Base-by-base conservation (phyloP, 1,139 yeast species). In the Tardiomyces depauwii region DNA sequence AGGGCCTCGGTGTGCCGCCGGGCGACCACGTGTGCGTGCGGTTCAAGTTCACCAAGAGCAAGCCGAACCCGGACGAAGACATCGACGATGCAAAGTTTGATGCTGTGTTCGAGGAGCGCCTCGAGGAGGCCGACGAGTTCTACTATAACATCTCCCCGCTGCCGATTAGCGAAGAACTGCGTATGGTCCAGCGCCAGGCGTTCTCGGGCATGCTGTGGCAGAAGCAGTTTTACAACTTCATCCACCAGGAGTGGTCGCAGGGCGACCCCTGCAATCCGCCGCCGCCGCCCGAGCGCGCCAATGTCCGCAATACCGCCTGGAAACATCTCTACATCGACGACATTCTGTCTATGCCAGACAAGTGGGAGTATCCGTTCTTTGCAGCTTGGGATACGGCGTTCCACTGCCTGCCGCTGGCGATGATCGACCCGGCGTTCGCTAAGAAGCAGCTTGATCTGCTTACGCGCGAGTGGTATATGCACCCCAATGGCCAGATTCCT, bases 341-440 rank as follows among this genome's bases (percentile, higher is more conserved):
- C 63, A 77, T 89, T 46, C 71, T 89, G 55, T 85, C 95, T 1
- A 74, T 89, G 70, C 97, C 97, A 2, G 97, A 89, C 62, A 89
- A 87, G 64, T 89, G 96, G 89, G 97, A 89, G 64, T 89, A 89
- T 63, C 96, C 96, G 2, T 89, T 89, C 63, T 89, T 89, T 64
- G 96, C 96, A 11, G 93, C 96, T 5, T 89, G 97, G 97, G 97
- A 89, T 63, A 83, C 95, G 2, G 95, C 96, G 0, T 89, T 89
- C 77, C 97, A 89, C 65, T 86, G 96, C 61, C 78, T 89, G 56
- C 96, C 97, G 2, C 70, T 89, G 53, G 93, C 96, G 4, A 86
- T 89, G 91, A 77, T 89, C 59, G 97, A 89, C 64, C 96, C 96
- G 1, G 89, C 80, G 52, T 89, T 87, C 70, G 95, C 96, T 42